Base-by-base conservation (phyloP, 2,329 filamentous ascomycete genomes). In the Ambrosiella xylebori region DNA sequence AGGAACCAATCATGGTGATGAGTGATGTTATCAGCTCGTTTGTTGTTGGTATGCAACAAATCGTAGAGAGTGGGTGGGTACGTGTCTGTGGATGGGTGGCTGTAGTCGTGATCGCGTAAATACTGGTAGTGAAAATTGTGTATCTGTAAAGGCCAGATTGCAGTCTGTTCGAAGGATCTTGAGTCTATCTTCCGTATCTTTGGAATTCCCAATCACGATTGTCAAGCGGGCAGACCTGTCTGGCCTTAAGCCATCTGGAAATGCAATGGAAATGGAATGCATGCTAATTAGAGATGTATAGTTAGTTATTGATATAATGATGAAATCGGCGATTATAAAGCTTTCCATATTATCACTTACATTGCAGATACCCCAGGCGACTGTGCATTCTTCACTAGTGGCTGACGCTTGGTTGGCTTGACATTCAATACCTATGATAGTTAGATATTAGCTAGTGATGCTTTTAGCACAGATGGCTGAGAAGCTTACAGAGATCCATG, bases 191-290 rank as follows among this genome's bases (percentile, higher is more conserved):
- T 63, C 93, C 93, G 69, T 98, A 98, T 72, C 97, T 98, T 73
- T 98, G 93, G 76, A 97, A 98, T 70, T 98, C 93, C 93, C 93
- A 98, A 71, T 98, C 93, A 66, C 91, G 79, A 74, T 98, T 98
- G 74, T 98, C 93, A 50, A 98, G 76, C 13, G 93, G 93, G 69
- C 93, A 98, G 54, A 98, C 93, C 69, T 97, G 93, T 68, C 93
- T 84, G n/a, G 93, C 95, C 78, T 98, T 98, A 61, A 98, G 77
- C 93, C 93, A 98, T 72, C 93, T 82, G 11, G 93, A 97, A 68
- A 98, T 98, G 76, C 93, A 98, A 75, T 98, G 93, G 74, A 98
- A 98, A 73, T 98, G 93, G 78, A 98, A 98, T 37, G 93, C 93
- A 68, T 98, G 93, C 93, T 98, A 38, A 40, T 17, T 50, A 39